phyloP scores from a whole-genome alignment of 176 grass and related monocot species.

The Eleusine indica region DNA sequence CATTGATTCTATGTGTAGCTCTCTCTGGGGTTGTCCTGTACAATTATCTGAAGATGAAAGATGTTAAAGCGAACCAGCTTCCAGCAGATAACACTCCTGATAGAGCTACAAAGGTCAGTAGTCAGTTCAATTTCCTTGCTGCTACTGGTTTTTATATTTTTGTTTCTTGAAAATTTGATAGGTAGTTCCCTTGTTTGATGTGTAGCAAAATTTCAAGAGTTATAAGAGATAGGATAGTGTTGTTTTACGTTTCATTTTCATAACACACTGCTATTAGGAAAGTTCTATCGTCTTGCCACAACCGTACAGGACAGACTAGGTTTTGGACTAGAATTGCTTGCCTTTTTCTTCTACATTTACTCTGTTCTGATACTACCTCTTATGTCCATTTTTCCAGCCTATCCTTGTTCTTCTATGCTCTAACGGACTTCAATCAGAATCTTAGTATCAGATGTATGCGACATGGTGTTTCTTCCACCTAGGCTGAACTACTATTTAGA shows the following conservation, averaged over 20 bases:
- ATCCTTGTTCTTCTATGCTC: constrained; percentile 4
- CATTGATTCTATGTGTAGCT: constrained; percentile 53
- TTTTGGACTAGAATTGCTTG: constrained; percentile 16
- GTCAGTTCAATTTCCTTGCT: constrained; percentile 30
- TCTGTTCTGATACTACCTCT: not conserved
- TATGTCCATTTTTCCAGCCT: constrained; percentile 8
- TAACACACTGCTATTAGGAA: constrained; percentile 7
- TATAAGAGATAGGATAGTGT: not conserved
- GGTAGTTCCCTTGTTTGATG: constrained; percentile 21
- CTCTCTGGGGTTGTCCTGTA: constrained; percentile 96
- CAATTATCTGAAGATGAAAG: constrained; percentile 99
- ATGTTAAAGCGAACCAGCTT: constrained; percentile 72
- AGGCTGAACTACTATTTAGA: constrained; percentile 9
- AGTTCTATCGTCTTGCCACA: constrained; percentile 17
- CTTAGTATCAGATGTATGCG: not conserved
- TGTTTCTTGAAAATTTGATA: not conserved
- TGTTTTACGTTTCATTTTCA: constrained; percentile 17
- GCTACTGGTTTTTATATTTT: not conserved
- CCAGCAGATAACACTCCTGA: constrained; percentile 63
- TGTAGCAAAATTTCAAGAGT: constrained; percentile 19
- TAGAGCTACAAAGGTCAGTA: constrained; percentile 67
- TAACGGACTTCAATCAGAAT: not conserved
- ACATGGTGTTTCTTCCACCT: constrained; percentile 16
- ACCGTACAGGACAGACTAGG: not conserved
- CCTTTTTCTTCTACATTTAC: not conserved